Base-by-base conservation (phyloP, 1,284 basidiomycete genomes). In the Abortiporus biennis region DNA sequence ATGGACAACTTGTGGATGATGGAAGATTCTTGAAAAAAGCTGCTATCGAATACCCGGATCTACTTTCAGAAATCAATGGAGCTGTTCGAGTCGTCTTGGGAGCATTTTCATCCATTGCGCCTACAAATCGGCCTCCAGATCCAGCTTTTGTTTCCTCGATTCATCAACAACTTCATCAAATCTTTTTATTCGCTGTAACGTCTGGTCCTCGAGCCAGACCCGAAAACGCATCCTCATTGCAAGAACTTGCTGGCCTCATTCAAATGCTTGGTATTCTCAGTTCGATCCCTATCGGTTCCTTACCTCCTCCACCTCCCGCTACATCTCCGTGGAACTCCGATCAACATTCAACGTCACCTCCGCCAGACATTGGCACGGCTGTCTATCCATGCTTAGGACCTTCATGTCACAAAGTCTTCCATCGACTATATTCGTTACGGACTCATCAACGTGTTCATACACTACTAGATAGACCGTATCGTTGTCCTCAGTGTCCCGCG, bases 201-300 rank as follows among this genome's bases (percentile, higher is more conserved):
- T 80, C 76, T 23, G 74, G 78, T 13, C 64, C 76, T 5, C 64
- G 68, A 38, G 73, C 67, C 9, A 72, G 74, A 15, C 68, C 64
- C 17, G 71, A 73, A 30, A 74, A 72, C 58, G 69, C 52, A 33
- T 44, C 74, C 43, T 63, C 69, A 0, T 62, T 87, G 2, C 83
- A 85, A 55, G 85, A 88, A 57, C 75, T 87, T 33, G 74, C 78
- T 33, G 81, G 80, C 8, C 68, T 87, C 43, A 82, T 86, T 46
- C 85, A 87, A 52, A 80, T 85, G 51, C 71, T 88, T 35, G 84
- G 84, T 19, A 79, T 87, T 23, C 72, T 88, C 44, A 81, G 77
- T 47, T 80, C 78, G 1, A 80, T 84, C 31, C 80, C 76, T 50
- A 85, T 86, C 38, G 78, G 76, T 12, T 71, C 75, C 39, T 58